Conservation (phyloP, 495 filamentous ascomycete genomes). For the Aspergillus hancockii region DNA sequence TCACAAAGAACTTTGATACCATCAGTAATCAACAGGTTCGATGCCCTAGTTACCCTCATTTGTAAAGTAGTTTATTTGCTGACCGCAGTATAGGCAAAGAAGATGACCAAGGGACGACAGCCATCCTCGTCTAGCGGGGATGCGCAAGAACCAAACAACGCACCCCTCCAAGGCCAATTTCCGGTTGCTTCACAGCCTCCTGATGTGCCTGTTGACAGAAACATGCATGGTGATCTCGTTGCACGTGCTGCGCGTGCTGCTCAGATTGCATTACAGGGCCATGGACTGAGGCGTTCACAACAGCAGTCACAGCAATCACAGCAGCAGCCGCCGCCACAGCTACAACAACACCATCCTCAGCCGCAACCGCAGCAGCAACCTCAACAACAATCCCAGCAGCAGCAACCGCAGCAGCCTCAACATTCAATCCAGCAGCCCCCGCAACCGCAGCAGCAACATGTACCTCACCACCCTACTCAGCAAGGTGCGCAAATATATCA, state of each 20-base stretch:
- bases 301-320: slow-evolving; percentile 42
- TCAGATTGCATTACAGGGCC: slow-evolving; percentile 54
- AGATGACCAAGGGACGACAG: slow-evolving; percentile 44
- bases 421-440: slow-evolving; percentile 20
- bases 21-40: slow-evolving; percentile 57
- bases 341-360: slow-evolving; percentile 27
- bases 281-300: slow-evolving; percentile 45
- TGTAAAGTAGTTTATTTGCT: slow-evolving; percentile 13
- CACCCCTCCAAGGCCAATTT: slow-evolving; percentile 49
- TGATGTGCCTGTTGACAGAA: slow-evolving; percentile 44
- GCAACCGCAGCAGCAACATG: slow-evolving; percentile 23
- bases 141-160: slow-evolving; percentile 37
- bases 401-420: slow-evolving; percentile 22
- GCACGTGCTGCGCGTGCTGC: slow-evolving; percentile 55
- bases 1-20: slow-evolving; percentile 71
- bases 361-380: slow-evolving; percentile 32
- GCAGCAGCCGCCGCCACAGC: slow-evolving; percentile 29
- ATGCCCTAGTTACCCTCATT: neutral
- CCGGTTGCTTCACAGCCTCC: slow-evolving; percentile 42
- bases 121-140: slow-evolving; percentile 45
- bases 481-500: slow-evolving; percentile 26
- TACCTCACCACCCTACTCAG: slow-evolving; percentile 23
- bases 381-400: slow-evolving; percentile 26
- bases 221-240: slow-evolving; percentile 54
- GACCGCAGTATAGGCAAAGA: slow-evolving; percentile 39